phyloP scores from a whole-genome alignment of 2,329 filamentous ascomycete species.

The Alternaria incomplexa region DNA sequence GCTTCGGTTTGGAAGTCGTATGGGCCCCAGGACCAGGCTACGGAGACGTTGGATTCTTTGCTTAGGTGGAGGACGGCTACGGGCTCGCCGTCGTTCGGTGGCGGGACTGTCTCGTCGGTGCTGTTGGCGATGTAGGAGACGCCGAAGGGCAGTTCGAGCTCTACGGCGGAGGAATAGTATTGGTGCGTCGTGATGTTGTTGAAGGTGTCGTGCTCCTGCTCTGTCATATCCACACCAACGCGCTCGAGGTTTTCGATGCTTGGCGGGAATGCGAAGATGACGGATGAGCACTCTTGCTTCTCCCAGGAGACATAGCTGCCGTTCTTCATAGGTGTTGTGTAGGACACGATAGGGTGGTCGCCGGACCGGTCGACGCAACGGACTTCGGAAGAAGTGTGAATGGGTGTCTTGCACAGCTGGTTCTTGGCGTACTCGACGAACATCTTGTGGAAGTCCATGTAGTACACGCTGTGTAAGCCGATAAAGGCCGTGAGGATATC shows the following conservation, averaged over 20 bases:
- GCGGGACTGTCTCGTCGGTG: slow-evolving; percentile 30
- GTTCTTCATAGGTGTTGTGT: slow-evolving; percentile 33
- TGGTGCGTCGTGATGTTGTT: slow-evolving; percentile 41
- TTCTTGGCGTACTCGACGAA: slow-evolving; percentile 42
- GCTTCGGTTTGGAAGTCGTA: slow-evolving; percentile 40
- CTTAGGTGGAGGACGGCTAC: slow-evolving; percentile 44
- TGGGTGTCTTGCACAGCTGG: slow-evolving; percentile 38
- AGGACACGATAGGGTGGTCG: slow-evolving; percentile 40
- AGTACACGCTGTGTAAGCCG: slow-evolving; percentile 45
- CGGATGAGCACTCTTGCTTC: slow-evolving; percentile 42
- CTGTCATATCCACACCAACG: slow-evolving; percentile 41
- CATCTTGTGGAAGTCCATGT: slow-evolving; percentile 48
- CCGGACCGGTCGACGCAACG: slow-evolving; percentile 45
- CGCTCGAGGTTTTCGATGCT: slow-evolving; percentile 41
- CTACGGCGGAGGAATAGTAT: slow-evolving; percentile 46
- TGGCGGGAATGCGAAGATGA: slow-evolving; percentile 48
- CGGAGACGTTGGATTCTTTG: slow-evolving; percentile 37
- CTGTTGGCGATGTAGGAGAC: slow-evolving; percentile 43
- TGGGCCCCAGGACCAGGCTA: slow-evolving; percentile 48
- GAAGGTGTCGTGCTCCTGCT: slow-evolving; percentile 43
- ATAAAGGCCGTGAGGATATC: slow-evolving; percentile 47
- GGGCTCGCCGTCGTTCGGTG: slow-evolving; percentile 42
- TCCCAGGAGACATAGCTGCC: slow-evolving; percentile 39
- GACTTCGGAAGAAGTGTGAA: slow-evolving; percentile 42
- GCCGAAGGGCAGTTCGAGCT: slow-evolving; percentile 44